phyloP scores from a whole-genome alignment of 2,329 filamentous ascomycete species.

The Penicillium palitans region DNA sequence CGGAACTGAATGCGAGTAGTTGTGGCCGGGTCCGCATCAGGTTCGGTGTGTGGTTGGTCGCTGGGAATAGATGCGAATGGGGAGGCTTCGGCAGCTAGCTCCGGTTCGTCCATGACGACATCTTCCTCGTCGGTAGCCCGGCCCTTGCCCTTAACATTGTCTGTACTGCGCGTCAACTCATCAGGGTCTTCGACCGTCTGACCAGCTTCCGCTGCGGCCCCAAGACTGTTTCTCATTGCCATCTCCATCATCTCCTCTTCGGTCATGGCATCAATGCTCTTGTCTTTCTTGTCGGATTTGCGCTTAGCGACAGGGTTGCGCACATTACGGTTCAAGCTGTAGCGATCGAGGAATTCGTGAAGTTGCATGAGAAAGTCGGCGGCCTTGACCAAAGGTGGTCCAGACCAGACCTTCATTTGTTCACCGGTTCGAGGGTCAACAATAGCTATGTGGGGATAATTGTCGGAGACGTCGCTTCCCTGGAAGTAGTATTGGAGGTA shows the following conservation, averaged over 20 bases:
- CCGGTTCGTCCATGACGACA: constrained; percentile 39
- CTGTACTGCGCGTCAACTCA: constrained; percentile 70
- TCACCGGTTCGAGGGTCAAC: constrained; percentile 94
- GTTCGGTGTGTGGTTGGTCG: constrained; percentile 74
- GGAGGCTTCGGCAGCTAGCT: constrained; percentile 37
- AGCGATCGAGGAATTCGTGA: constrained; percentile 94
- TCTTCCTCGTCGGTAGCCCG: constrained; percentile 49
- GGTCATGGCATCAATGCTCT: constrained; percentile 84
- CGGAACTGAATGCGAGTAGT: constrained; percentile 92
- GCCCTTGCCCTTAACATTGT: constrained; percentile 49
- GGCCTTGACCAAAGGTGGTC: constrained; percentile 72
- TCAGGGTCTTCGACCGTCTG: constrained; percentile 76
- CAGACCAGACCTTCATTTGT: constrained; percentile 95
- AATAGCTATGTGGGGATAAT: constrained; percentile 94
- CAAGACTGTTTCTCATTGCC: constrained; percentile 85
- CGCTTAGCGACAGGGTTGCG: constrained; percentile 89
- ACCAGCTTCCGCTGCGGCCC: constrained; percentile 48
- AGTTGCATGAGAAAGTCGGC: constrained; percentile 86
- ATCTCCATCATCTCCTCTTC: constrained; percentile 97
- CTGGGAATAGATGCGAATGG: constrained; percentile 72
- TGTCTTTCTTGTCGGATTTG: constrained; percentile 68
- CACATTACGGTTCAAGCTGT: constrained; percentile 81
- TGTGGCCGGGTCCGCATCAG: constrained; percentile 65
- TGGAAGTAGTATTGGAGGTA: constrained; percentile 92
- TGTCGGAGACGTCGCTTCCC: constrained; percentile 74